phyloP scores from a whole-genome alignment of 2,329 filamentous ascomycete species.

The Phyllachora maydis region DNA sequence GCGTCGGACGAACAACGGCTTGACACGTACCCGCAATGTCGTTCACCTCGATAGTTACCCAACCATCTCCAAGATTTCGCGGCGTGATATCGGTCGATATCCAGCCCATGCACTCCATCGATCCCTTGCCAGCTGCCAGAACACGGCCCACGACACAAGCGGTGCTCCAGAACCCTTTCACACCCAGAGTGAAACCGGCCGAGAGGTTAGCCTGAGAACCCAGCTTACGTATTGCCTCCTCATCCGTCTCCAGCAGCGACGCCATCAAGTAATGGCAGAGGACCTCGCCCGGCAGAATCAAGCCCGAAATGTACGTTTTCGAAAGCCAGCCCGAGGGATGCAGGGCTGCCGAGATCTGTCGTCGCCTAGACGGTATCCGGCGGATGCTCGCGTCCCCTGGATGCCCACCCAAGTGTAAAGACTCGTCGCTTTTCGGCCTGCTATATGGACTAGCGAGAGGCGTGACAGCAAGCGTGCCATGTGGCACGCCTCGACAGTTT shows the following conservation, averaged over 20 bases:
- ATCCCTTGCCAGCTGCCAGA: constrained; percentile 37
- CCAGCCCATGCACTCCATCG: constrained; percentile 49
- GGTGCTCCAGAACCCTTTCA: constrained; percentile 50
- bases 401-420: constrained; percentile 26
- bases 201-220: constrained; percentile 41
- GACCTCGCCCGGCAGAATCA: constrained; percentile 43
- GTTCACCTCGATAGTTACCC: constrained; percentile 36
- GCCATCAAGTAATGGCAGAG: constrained; percentile 45
- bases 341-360: constrained; percentile 34
- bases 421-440: constrained; percentile 14
- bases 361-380: constrained; percentile 19
- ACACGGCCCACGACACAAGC: constrained; percentile 44
- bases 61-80: constrained; percentile 27
- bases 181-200: constrained; percentile 40
- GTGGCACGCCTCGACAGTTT: constrained; percentile 21
- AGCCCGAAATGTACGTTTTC: constrained; percentile 43
- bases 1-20: no score
- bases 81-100: constrained; percentile 39
- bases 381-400: constrained; percentile 6
- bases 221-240: constrained; percentile 32
- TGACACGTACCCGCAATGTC: no score
- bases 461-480: constrained; percentile 18
- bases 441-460: constrained; percentile 15
- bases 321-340: constrained; percentile 44
- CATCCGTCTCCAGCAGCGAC: constrained; percentile 42